A percentile compares a stretch with the other conserved stretches of the same genome.
phyloP scores from a whole-genome alignment of 1,139 yeast genomes.

The Kodamaea sp. region DNA sequence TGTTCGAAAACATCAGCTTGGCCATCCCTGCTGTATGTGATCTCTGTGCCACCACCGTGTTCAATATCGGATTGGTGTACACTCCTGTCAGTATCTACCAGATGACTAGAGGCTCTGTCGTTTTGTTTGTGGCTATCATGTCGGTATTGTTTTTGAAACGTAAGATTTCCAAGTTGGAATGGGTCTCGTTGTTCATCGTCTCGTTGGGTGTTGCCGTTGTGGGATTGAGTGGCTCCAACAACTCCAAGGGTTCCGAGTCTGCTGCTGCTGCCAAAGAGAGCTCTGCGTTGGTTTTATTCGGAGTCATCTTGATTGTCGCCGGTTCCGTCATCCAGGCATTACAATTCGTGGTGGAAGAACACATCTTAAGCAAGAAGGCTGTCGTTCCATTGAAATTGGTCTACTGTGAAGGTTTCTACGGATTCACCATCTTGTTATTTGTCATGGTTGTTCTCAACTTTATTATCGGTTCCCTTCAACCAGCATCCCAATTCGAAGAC shows the following conservation, averaged over 20 bases:
- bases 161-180: constrained; percentile 60
- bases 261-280: constrained; percentile 17
- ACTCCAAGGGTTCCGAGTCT: constrained; percentile 15
- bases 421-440: constrained; percentile 47
- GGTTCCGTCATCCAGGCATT: constrained; percentile 72
- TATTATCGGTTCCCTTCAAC: constrained; percentile 35
- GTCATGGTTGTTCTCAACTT: constrained; percentile 48
- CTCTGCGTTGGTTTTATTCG: constrained; percentile 42
- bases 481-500: constrained; percentile 34
- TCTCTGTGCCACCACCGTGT: constrained; percentile 69
- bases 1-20: constrained; percentile 29
- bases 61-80: constrained; percentile 73
- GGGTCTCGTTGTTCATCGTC: constrained; percentile 65
- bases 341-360: constrained; percentile 80
- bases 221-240: constrained; percentile 63
- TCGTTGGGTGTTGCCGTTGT: constrained; percentile 71
- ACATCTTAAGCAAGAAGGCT: constrained; percentile 53
- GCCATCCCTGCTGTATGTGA: constrained; percentile 74
- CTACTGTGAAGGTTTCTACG: constrained; percentile 75
- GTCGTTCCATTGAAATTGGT: constrained; percentile 68
- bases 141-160: constrained; percentile 65
- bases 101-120: constrained; percentile 81
- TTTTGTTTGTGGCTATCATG: constrained; percentile 73
- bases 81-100: constrained; percentile 85
- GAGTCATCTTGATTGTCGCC: constrained; percentile 56